phyloP scores from a whole-genome alignment of 345 rosid species.

The Populus euphratica region DNA sequence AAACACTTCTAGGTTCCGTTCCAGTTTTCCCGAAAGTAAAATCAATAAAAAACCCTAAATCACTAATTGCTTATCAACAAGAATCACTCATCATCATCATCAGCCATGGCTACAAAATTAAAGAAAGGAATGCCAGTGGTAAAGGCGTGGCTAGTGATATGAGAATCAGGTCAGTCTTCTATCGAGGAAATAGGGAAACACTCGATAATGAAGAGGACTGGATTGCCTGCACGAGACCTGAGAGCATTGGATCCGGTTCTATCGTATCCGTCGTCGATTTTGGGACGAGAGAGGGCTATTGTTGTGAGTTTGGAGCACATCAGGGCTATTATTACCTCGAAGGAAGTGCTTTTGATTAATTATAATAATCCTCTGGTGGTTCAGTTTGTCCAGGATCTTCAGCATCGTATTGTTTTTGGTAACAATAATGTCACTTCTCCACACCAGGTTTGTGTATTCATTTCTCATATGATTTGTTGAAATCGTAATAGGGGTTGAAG shows the following conservation, averaged over 20 bases:
- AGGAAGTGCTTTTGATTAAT: slow-evolving; percentile 42
- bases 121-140: slow-evolving; percentile 28
- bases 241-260: slow-evolving; percentile 49
- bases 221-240: slow-evolving; percentile 52
- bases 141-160: slow-evolving; percentile 40
- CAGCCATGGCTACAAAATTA: neutral
- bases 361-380: slow-evolving; percentile 37
- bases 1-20: no score
- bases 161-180: slow-evolving; percentile 29
- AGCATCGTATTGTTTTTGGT: slow-evolving; percentile 24
- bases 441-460: slow-evolving; percentile 8
- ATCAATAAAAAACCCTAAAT: neutral
- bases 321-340: slow-evolving; percentile 48
- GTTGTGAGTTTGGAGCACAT: slow-evolving; percentile 52
- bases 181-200: slow-evolving; percentile 44
- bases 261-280: slow-evolving; percentile 50
- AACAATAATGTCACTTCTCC: neutral
- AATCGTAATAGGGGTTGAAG: no score
- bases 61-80: neutral
- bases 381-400: slow-evolving; percentile 42
- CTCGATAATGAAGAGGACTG: slow-evolving; percentile 48
- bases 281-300: slow-evolving; percentile 50
- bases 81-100: neutral
- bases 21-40: no score
- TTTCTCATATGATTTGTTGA: no score